Conservation (phyloP, 2,329 filamentous ascomycete species). For the Raffaelea ambrosiae region DNA sequence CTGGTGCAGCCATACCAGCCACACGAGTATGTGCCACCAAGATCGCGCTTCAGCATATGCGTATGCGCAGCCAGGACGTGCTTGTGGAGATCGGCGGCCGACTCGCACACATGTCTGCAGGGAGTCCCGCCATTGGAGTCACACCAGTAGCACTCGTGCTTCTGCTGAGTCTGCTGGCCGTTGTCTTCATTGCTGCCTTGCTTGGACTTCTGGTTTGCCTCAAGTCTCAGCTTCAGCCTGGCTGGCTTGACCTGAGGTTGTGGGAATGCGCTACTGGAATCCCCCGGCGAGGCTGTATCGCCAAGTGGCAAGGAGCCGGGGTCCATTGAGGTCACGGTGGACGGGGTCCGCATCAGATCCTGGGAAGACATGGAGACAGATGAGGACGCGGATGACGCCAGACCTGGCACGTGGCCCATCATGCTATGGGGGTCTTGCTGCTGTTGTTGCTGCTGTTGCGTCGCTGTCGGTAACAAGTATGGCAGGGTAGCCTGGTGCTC, state of each 20-base stretch:
- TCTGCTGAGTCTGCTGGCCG: neutral
- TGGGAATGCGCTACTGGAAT: no score
- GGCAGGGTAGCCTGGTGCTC: conserved; percentile 9
- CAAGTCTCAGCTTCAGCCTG: neutral
- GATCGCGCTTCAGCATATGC: conserved; percentile 31
- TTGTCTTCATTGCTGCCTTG: neutral
- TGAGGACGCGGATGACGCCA: conserved; percentile 3
- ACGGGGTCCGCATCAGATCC: conserved; percentile 6
- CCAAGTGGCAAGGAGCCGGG: neutral
- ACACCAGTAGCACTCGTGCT: conserved; percentile 21
- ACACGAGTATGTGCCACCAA: conserved; percentile 39
- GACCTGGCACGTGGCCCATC: conserved; percentile 3
- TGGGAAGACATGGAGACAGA: conserved; percentile 7
- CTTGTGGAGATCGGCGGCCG: conserved; percentile 42
- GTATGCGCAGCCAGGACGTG: conserved; percentile 47
- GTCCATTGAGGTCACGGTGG: neutral
- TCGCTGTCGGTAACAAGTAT: neutral
- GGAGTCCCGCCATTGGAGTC: conserved; percentile 13
- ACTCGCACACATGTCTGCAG: conserved; percentile 26
- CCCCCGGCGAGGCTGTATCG: neutral
- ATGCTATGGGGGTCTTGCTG: neutral
- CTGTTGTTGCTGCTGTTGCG: neutral
- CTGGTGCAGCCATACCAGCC: conserved; percentile 49
- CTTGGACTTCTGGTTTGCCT: neutral
- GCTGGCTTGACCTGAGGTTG: neutral